Percentiles rank a stretch among this genome's conserved stretches.
phyloP scores from a whole-genome alignment of 768 basidiomycete genomes.

The Lanmaoa pseudosensibilis region DNA sequence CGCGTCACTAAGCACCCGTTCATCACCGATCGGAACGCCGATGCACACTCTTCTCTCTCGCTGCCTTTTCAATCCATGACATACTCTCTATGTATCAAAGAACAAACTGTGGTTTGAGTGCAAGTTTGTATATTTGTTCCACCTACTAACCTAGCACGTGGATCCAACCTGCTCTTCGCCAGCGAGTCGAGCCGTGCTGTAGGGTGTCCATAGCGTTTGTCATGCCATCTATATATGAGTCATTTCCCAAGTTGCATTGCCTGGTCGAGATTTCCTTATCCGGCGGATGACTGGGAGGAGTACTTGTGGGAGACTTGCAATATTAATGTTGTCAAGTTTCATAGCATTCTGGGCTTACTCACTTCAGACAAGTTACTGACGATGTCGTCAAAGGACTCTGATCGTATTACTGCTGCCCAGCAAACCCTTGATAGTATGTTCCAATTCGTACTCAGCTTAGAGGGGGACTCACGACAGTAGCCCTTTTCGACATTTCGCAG shows the following conservation, averaged over 20 bases:
- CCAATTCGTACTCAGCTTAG: background rate
- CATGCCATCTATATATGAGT: background rate
- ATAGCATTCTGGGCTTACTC: background rate
- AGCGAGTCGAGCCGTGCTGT: background rate
- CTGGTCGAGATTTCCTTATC: constrained; percentile 9
- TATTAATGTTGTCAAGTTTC: background rate
- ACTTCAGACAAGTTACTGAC: background rate
- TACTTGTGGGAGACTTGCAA: background rate
- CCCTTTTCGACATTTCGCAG: constrained; percentile 85
- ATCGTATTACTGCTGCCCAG: constrained; percentile 62
- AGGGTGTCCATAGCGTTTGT: too few relatives aligned
- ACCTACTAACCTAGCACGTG: background rate
- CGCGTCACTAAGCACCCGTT: too few relatives aligned
- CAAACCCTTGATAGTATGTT: constrained; percentile 70
- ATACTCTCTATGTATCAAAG: too few relatives aligned
- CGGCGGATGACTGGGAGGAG: background rate
- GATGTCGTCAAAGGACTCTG: constrained; percentile 52
- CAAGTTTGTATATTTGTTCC: background rate
- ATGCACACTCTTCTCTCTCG: too few relatives aligned
- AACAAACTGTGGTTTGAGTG: background rate
- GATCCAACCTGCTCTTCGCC: background rate
- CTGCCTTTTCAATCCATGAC: too few relatives aligned
- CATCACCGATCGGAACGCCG: too few relatives aligned
- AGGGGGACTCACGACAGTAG: constrained; percentile 40
- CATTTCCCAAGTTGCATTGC: background rate